Evolutionary conservation across 192 early-diverging fungal genomes (phyloP).

Genomic region (Geranomyces michiganensis): DNA sequence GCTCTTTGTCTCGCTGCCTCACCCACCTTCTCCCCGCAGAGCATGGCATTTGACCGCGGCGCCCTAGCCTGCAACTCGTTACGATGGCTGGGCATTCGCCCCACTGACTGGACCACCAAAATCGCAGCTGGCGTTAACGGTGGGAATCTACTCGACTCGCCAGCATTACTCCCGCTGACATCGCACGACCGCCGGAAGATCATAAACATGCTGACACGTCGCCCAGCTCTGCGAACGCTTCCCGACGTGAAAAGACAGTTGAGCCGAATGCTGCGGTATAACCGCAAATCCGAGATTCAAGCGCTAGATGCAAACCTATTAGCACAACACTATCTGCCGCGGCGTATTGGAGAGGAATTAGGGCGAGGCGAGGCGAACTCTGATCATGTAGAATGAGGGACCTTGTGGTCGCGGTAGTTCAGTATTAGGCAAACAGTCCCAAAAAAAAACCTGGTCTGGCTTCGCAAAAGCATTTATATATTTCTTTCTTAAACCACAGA

Average conservation of each 20-base stretch:
- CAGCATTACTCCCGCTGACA: conserved; percentile 30
- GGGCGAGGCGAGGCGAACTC: too few relatives aligned
- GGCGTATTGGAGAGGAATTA: too few relatives aligned
- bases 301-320: conserved; percentile 15
- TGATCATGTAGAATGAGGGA: too few relatives aligned
- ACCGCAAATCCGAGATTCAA: conserved; percentile 39
- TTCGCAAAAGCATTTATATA: not conserved
- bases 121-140: too few relatives aligned
- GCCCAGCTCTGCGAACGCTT: not conserved
- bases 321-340: conserved; percentile 6
- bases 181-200: conserved; percentile 29
- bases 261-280: conserved; percentile 25
- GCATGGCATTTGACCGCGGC: conserved; percentile 32
- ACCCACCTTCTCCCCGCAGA: conserved; percentile 6
- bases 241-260: conserved; percentile 14
- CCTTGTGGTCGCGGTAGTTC: too few relatives aligned
- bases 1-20: not conserved
- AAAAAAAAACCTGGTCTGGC: too few relatives aligned
- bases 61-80: conserved; percentile 22
- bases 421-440: too few relatives aligned
- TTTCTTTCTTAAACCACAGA: conserved; percentile 63
- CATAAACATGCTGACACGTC: conserved; percentile 15
- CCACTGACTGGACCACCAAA: conserved; percentile 25
- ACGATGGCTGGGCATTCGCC: conserved; percentile 23
- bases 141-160: conserved; percentile 2